Evolutionary conservation across 1,139 yeast species (phyloP).

Genomic region (Magnusiomyces ingens): DNA sequence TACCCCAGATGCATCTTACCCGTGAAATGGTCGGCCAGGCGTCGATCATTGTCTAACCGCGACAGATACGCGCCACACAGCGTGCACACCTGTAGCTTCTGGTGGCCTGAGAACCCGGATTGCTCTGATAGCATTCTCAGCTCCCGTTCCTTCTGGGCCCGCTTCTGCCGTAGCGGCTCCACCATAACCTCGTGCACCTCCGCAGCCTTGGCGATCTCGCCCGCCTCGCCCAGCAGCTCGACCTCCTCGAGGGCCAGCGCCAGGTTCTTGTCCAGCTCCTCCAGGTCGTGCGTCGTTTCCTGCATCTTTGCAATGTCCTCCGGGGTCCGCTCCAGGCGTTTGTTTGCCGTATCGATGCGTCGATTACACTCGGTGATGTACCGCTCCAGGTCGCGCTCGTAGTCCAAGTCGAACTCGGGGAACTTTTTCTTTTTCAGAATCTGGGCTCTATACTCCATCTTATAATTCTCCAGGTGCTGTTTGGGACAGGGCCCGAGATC

Average conservation of each 20-base stretch:
- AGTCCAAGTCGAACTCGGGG: slow-evolving; percentile 68
- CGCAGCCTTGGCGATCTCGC: slow-evolving; percentile 49
- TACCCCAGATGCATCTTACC: slow-evolving; percentile 86
- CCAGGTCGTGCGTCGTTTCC: slow-evolving; percentile 58
- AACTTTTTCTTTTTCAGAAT: slow-evolving; percentile 50
- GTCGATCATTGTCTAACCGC: slow-evolving; percentile 76
- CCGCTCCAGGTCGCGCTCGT: slow-evolving; percentile 45
- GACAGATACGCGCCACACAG: slow-evolving; percentile 89
- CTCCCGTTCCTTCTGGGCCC: slow-evolving; percentile 38
- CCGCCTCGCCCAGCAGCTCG: slow-evolving; percentile 45
- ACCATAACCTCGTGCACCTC: slow-evolving; percentile 37
- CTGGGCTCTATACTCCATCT: slow-evolving; percentile 59
- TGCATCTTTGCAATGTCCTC: slow-evolving; percentile 67
- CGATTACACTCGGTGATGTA: slow-evolving; percentile 63
- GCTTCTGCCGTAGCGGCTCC: slow-evolving; percentile 37
- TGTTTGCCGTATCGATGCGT: slow-evolving; percentile 57
- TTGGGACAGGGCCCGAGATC: slow-evolving; percentile 77
- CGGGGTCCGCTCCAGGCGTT: slow-evolving; percentile 65
- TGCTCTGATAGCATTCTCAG: slow-evolving; percentile 59
- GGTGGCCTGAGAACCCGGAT: slow-evolving; percentile 82
- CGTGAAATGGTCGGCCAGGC: slow-evolving; percentile 85
- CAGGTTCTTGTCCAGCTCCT: slow-evolving; percentile 56
- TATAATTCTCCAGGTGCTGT: slow-evolving; percentile 69
- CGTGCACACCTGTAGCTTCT: slow-evolving; percentile 83
- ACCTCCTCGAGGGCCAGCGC: slow-evolving; percentile 69